Base-by-base conservation (phyloP, 805 yeast species). In the Komagataella phaffii region DNA sequence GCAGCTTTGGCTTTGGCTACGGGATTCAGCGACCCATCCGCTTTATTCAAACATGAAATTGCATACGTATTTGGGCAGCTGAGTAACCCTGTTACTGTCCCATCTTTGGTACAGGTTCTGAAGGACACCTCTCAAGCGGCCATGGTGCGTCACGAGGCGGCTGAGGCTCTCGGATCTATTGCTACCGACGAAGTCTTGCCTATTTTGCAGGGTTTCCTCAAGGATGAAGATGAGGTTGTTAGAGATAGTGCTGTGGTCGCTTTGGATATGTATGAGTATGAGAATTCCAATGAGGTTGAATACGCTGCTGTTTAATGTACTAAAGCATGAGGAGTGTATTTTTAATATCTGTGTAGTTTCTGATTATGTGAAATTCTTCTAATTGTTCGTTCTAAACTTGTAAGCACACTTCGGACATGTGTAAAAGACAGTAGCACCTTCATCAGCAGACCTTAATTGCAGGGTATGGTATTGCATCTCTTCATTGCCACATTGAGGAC, bases 91-190 rank as follows among this genome's bases (percentile, higher is more conserved):
- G 87, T 83, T 44, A 83, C 95, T 44, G 95, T 93, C 43, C 96
- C 97, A 45, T 74, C 91, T 18, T 77, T 95, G 56, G 76, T 88
- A 53, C 82, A 87, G 69, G 88, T 93, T 3, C 76, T 95, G 59
- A 81, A 81, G 59, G 80, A 87, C 66, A 78, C 75, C 54, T 63
- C 69, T 14, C 96, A 93, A 72, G 98, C 95, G 51, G 96, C 95
- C 56, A 93, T 93, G 99, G 99, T 95, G 40, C 85, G 99, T 71
- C 99, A 93, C 65, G 99, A 93, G 72, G 99, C 98, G 53, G 99
- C 98, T 23, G 99, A 93, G 71, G 99, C 99, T 23, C 76, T 95
- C 60, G 99, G 99, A 24, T 80, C 96, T 24, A 93, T 93, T 64
- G 98, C 96, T 24, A 88, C 97, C 7, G 96, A 88, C 61, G 97